phyloP scores from a whole-genome alignment of 176 grass and related monocot species.

The Luzula sylvatica region DNA sequence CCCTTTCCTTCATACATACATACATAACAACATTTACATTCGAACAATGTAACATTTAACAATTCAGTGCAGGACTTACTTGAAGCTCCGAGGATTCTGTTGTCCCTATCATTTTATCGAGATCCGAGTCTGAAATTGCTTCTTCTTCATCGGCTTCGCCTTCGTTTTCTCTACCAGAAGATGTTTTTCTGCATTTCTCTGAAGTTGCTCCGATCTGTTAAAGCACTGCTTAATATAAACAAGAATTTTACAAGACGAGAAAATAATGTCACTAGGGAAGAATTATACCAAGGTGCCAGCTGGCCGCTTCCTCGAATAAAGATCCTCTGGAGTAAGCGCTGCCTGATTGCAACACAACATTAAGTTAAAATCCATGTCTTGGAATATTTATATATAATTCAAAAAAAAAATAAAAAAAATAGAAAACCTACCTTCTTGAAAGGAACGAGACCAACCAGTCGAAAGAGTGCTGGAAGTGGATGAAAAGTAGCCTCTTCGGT shows the following conservation, averaged over 20 bases:
- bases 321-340: constrained; percentile 79
- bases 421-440: constrained; percentile 52
- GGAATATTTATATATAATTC: constrained; percentile 14
- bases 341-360: constrained; percentile 32
- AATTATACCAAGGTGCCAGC: constrained; percentile 46
- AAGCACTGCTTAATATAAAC: constrained; percentile 1
- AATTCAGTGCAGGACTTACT: constrained; percentile 25
- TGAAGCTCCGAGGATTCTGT: constrained; percentile 59
- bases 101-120: constrained; percentile 76
- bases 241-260: constrained; percentile 20
- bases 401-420: neutral
- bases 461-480: constrained; percentile 51
- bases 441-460: constrained; percentile 56
- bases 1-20: constrained; percentile 46
- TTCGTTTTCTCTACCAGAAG: constrained; percentile 37
- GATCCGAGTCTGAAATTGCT: constrained; percentile 63
- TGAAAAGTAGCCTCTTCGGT: constrained; percentile 54
- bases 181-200: constrained; percentile 52
- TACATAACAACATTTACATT: neutral
- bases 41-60: constrained; percentile 17
- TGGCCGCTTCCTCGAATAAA: constrained; percentile 69
- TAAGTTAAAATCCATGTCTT: neutral
- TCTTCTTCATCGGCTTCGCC: constrained; percentile 30
- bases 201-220: neutral
- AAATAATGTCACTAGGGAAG: constrained; percentile 17